Conservation (phyloP, 2,329 filamentous ascomycete genomes). For the Fusarium falciforme region DNA sequence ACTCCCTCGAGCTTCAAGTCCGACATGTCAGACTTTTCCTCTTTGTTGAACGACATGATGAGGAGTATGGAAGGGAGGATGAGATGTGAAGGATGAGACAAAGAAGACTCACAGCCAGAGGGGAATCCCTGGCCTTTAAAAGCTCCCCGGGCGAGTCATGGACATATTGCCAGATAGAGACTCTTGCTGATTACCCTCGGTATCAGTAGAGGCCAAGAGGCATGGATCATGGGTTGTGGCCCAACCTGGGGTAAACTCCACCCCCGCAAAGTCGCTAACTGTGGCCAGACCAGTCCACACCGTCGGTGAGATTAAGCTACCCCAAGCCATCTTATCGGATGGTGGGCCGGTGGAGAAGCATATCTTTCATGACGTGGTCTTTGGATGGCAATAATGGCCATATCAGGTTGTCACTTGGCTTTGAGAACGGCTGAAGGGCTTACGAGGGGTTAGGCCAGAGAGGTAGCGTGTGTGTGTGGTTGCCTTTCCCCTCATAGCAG, state of each 20-base stretch:
- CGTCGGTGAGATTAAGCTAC: neutral
- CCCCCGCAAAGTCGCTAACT: conserved; percentile 11
- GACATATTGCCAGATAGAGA: neutral
- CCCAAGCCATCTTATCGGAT: neutral
- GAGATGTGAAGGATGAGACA: neutral
- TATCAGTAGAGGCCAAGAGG: neutral
- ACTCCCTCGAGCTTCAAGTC: conserved; percentile 12
- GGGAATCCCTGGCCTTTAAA: neutral
- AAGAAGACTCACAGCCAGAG: neutral
- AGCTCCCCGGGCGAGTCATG: neutral
- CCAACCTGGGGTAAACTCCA: conserved; percentile 6
- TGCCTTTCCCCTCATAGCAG: neutral
- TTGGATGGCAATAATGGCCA: neutral
- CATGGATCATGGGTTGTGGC: neutral
- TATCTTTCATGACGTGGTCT: neutral
- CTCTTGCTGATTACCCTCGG: neutral
- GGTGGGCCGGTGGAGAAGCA: neutral
- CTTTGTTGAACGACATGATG: neutral
- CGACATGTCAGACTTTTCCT: conserved; percentile 11
- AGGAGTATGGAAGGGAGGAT: neutral
- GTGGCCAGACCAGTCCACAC: conserved; percentile 5
- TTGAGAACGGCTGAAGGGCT: neutral
- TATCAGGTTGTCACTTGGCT: neutral
- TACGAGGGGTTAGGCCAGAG: neutral
- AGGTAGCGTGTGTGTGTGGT: neutral